Conservation (phyloP, 2,329 filamentous ascomycete species). For the Fusarium sororula region DNA sequence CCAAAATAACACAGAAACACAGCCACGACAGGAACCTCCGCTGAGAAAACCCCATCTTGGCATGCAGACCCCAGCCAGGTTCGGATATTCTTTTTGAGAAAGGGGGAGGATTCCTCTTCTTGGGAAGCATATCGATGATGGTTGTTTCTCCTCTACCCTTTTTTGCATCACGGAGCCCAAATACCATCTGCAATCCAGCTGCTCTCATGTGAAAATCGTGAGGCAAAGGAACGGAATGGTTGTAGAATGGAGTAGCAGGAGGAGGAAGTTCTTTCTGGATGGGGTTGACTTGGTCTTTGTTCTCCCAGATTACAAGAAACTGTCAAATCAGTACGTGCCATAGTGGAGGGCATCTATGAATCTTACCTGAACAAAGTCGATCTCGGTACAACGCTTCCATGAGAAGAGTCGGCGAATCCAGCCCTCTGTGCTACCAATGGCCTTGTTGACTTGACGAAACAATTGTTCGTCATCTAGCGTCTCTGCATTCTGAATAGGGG, state of each 20-base stretch:
- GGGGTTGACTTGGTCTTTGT: fast-evolving
- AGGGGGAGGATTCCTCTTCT: background rate
- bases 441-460: background rate
- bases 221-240: background rate
- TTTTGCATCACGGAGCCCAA: fast-evolving
- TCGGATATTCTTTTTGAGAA: background rate
- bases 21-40: background rate
- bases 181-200: background rate
- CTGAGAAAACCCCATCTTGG: background rate
- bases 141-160: background rate
- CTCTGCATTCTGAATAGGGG: background rate
- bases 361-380: background rate
- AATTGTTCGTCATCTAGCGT: fast-evolving
- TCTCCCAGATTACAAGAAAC: fast-evolving
- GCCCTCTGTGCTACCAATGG: fast-evolving
- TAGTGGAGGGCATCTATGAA: fast-evolving
- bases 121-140: background rate
- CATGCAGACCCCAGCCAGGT: background rate
- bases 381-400: fast-evolving
- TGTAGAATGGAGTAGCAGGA: fast-evolving
- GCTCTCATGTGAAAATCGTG: background rate
- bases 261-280: background rate
- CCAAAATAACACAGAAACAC: background rate
- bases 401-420: background rate
- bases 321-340: fast-evolving